phyloP scores from a whole-genome alignment of 768 basidiomycete species.

The Hericium rajendrae region DNA sequence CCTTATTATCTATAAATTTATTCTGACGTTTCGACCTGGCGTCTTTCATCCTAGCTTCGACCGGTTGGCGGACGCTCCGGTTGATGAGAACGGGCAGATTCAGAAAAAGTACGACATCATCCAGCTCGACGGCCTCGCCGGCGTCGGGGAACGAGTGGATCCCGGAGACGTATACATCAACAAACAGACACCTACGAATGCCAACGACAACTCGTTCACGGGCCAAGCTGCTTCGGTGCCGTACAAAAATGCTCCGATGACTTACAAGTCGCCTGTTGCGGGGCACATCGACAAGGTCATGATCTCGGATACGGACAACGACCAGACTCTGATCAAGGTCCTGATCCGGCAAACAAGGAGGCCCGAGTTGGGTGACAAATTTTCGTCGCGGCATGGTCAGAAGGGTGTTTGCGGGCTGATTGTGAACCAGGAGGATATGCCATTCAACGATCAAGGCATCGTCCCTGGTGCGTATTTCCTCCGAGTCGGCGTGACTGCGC shows the following conservation, averaged over 20 bases:
- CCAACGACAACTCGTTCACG: constrained; percentile 83
- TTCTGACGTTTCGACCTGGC: too few relatives aligned
- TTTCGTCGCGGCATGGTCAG: constrained; percentile 95
- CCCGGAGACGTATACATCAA: constrained; percentile 93
- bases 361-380: constrained; percentile 97
- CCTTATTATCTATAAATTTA: too few relatives aligned
- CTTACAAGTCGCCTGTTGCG: constrained; percentile 88
- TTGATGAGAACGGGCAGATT: constrained; percentile 70
- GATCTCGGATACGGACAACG: constrained; percentile 94
- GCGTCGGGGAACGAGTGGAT: constrained; percentile 89
- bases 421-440: constrained; percentile 98
- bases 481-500: constrained; percentile 3
- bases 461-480: constrained; percentile 55
- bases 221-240: constrained; percentile 76
- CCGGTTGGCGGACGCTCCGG: constrained; percentile 85
- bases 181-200: constrained; percentile 91
- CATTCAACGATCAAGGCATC: constrained; percentile 97
- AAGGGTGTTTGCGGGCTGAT: constrained; percentile 99
- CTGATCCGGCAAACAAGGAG: constrained; percentile 93
- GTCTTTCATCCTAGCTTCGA: constrained; percentile 54
- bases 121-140: constrained; percentile 86
- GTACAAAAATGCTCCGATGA: constrained; percentile 88
- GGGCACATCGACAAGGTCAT: constrained; percentile 97
- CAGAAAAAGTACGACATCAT: constrained; percentile 87
- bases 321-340: constrained; percentile 94